These are phyloP conservation scores for Zanthoxylum bungeanum DNA, from an alignment of 345 rosid genomes.

Conservation along the genomic window DNA sequence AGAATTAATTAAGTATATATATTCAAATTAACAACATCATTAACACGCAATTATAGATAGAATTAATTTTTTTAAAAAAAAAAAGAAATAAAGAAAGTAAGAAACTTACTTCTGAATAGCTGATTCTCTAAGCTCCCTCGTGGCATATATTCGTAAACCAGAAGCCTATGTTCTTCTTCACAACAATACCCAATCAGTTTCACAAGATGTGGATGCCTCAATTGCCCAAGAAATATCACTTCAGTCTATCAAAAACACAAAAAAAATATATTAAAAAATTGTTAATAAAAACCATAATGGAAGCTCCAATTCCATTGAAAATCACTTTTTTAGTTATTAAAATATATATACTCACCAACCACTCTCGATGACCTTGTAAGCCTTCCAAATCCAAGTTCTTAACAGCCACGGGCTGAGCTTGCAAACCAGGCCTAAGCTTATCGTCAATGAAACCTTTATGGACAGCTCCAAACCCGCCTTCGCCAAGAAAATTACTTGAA, in stretches of 20 bases:
- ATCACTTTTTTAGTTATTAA: neutral
- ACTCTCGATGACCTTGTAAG: conserved; percentile 83
- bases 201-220: conserved; percentile 78
- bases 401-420: conserved; percentile 89
- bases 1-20: too few relatives aligned
- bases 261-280: neutral
- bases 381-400: conserved; percentile 80
- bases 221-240: conserved; percentile 76
- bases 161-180: conserved; percentile 78
- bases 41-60: too few relatives aligned
- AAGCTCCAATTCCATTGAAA: neutral
- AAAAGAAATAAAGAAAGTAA: too few relatives aligned
- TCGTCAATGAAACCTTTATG: conserved; percentile 90
- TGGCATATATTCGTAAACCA: conserved; percentile 91
- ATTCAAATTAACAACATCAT: too few relatives aligned
- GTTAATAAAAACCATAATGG: neutral
- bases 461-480: conserved; percentile 92
- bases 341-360: conserved; percentile 62
- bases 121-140: conserved; percentile 94
- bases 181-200: conserved; percentile 88
- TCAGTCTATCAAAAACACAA: conserved; percentile 48
- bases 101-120: conserved; percentile 72
- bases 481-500: conserved; percentile 64
- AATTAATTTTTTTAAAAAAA: too few relatives aligned
- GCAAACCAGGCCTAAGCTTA: conserved; percentile 73